These are phyloP conservation scores for Myxozyma monticola DNA, from an alignment of 805 yeast genomes.

Conservation along the genomic window DNA sequence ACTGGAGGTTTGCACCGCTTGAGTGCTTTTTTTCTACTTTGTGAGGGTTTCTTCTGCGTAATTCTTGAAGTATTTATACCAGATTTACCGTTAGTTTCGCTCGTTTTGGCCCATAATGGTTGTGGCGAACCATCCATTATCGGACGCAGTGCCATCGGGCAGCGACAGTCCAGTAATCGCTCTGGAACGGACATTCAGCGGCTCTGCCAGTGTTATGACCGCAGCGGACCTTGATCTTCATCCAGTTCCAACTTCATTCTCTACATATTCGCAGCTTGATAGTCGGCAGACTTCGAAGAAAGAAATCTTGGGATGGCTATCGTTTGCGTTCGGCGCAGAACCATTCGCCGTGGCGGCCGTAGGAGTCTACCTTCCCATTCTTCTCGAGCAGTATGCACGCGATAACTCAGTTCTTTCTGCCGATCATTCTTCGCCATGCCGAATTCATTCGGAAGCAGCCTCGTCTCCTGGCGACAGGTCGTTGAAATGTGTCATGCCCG, in stretches of 20 bases:
- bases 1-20: no score
- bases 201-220: not conserved
- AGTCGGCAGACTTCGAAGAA: constrained; percentile 39
- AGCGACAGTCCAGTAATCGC: no score
- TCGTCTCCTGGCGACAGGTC: constrained; percentile 34
- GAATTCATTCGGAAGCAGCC: constrained; percentile 6
- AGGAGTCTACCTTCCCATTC: constrained; percentile 72
- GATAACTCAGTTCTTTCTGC: constrained; percentile 64
- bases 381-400: constrained; percentile 70
- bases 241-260: constrained; percentile 22
- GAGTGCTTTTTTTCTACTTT: no score
- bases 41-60: no score
- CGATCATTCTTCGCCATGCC: constrained; percentile 62
- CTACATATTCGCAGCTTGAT: constrained; percentile 27
- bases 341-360: constrained; percentile 79
- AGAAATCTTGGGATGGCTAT: constrained; percentile 57
- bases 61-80: no score
- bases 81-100: no score
- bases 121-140: no score
- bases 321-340: constrained; percentile 73
- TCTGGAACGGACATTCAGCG: no score
- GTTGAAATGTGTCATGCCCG: constrained; percentile 51
- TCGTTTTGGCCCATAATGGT: no score
- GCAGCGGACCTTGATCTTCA: constrained; percentile 7
- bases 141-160: no score